These are phyloP conservation scores for Craterostigma plantagineum DNA, from an alignment of 257 asterid species.

Conservation along the genomic window DNA sequence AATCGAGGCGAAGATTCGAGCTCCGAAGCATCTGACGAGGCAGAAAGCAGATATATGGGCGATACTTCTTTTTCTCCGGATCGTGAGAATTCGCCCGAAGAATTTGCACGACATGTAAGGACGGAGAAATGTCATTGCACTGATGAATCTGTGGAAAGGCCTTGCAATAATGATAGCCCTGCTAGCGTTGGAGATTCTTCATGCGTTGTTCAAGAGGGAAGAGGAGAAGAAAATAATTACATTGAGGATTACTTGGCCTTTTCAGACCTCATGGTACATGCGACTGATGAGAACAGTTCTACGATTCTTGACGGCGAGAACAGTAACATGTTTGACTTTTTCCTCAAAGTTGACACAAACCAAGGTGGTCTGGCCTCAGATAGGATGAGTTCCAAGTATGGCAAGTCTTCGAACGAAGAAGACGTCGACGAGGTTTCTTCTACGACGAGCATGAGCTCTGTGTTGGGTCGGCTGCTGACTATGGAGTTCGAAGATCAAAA, in stretches of 20 bases:
- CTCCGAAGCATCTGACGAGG: slow-evolving; percentile 78
- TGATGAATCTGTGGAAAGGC: slow-evolving; percentile 15
- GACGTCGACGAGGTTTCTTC: slow-evolving; percentile 63
- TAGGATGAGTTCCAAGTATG: slow-evolving; percentile 14
- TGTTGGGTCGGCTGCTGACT: slow-evolving; percentile 56
- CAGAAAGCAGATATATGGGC: slow-evolving; percentile 68
- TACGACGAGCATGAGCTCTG: slow-evolving; percentile 72
- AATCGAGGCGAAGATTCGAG: slow-evolving; percentile 28
- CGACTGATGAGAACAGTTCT: slow-evolving; percentile 26
- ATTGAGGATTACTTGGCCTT: slow-evolving; percentile 66
- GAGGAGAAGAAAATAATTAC: slow-evolving; percentile 26
- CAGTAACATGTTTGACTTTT: slow-evolving; percentile 42
- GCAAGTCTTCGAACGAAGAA: slow-evolving; percentile 43
- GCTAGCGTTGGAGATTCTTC: slow-evolving; percentile 30
- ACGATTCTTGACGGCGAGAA: no score
- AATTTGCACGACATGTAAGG: slow-evolving; percentile 6
- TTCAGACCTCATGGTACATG: slow-evolving; percentile 63
- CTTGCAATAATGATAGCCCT: no score
- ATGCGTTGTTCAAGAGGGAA: slow-evolving; percentile 5
- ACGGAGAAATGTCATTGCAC: slow-evolving; percentile 1
- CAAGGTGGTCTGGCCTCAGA: slow-evolving; percentile 9
- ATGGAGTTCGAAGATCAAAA: slow-evolving; percentile 62
- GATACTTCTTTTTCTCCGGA: slow-evolving; percentile 23
- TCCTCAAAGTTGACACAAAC: slow-evolving; percentile 38
- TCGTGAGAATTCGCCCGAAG: slow-evolving; percentile 20